Evolutionary conservation across 1,284 basidiomycete genomes (phyloP).

Genomic region (Malassezia equina): DNA sequence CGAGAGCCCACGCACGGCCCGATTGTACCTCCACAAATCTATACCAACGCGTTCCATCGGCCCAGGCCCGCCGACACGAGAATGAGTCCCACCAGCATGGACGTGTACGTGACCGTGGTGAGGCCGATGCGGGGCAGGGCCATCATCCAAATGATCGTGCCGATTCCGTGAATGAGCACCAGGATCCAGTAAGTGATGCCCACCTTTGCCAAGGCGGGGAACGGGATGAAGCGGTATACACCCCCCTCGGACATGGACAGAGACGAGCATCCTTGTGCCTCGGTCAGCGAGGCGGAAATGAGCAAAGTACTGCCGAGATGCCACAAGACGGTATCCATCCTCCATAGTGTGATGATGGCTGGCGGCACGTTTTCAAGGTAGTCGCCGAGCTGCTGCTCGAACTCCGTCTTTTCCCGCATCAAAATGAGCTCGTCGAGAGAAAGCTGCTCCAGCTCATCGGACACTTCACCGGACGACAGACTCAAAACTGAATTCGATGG

Average conservation of each 20-base stretch:
- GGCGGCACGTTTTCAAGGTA: constrained; percentile 31
- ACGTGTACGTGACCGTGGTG: constrained; percentile 31
- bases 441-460: constrained; percentile 6
- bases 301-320: constrained; percentile 33
- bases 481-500: background rate
- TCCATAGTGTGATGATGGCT: constrained; percentile 34
- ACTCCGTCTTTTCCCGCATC: constrained; percentile 20
- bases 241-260: constrained; percentile 18
- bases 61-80: constrained; percentile 31
- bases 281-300: constrained; percentile 30
- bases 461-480: background rate
- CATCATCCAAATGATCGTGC: constrained; percentile 31
- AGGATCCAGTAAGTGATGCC: constrained; percentile 22
- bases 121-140: constrained; percentile 31
- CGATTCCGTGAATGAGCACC: constrained; percentile 29
- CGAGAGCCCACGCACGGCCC: background rate
- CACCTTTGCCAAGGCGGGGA: constrained; percentile 22
- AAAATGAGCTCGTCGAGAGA: constrained; percentile 12
- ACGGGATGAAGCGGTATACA: constrained; percentile 19
- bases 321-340: constrained; percentile 40
- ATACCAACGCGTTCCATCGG: constrained; percentile 26
- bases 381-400: constrained; percentile 34
- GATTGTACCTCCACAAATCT: constrained; percentile 17
- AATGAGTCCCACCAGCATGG: constrained; percentile 32
- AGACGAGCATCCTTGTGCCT: constrained; percentile 25